These are phyloP conservation scores for Dothideomycetes sp. DNA, from an alignment of 2,329 filamentous ascomycete genomes.

Conservation along the genomic window DNA sequence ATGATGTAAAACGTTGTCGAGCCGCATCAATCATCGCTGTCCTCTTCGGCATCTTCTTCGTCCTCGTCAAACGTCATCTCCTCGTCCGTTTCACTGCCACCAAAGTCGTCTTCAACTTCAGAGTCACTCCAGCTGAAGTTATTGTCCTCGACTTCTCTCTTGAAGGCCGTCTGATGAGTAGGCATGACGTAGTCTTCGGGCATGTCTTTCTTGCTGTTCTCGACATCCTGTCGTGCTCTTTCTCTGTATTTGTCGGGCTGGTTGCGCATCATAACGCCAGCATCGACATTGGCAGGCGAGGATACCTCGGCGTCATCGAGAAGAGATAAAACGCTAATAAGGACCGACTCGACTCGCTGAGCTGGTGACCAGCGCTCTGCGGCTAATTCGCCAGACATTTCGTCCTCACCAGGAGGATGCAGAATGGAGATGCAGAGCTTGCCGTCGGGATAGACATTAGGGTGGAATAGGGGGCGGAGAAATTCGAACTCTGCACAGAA, in stretches of 20 bases:
- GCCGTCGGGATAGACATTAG: conserved; percentile 87
- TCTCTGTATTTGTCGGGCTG: conserved; percentile 59
- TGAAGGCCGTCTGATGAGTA: conserved; percentile 54
- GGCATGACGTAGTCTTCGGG: conserved; percentile 77
- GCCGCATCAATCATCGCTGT: conserved; percentile 31
- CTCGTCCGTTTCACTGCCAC: conserved; percentile 55
- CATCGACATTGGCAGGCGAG: conserved; percentile 91
- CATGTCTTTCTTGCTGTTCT: conserved; percentile 67
- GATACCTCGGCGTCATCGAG: conserved; percentile 90
- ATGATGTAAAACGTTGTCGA: neutral
- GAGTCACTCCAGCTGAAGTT: conserved; percentile 62
- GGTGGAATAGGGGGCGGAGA: conserved; percentile 69
- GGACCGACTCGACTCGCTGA: conserved; percentile 87
- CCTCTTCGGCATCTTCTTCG: conserved; percentile 52
- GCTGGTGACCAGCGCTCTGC: conserved; percentile 91
- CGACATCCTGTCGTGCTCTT: conserved; percentile 60
- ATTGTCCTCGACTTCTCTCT: conserved; percentile 46
- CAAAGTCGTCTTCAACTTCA: conserved; percentile 60
- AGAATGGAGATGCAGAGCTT: conserved; percentile 94
- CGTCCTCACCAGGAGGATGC: conserved; percentile 82
- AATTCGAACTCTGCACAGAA: conserved; percentile 77
- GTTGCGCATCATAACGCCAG: conserved; percentile 75
- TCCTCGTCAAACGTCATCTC: conserved; percentile 45
- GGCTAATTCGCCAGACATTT: conserved; percentile 81
- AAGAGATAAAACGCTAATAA: conserved; percentile 83